Evolutionary conservation across 352 stramenopile species (phyloP), one percentile per base, ranked within the genome.

Genomic region (Phytophthora capsici): DNA sequence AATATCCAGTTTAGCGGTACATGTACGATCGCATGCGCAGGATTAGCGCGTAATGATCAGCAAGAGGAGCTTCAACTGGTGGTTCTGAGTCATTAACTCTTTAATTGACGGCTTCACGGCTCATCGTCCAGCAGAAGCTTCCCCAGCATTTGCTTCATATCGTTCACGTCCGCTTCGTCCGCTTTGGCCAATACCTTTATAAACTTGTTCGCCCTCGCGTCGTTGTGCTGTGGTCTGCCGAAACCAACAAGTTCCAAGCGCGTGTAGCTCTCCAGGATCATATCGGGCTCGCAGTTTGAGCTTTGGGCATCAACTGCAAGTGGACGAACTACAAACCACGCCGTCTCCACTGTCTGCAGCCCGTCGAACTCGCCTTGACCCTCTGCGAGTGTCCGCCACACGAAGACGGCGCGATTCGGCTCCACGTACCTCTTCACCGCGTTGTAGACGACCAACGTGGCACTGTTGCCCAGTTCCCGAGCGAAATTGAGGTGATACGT

Each of bases 341-440:
- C 77, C 0, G 71, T 88, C 36, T 89, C 77, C 17, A 82, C 74
- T 30, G 77, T 83, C 48, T 77, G 73, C 62, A 85, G 69, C 0
- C 62, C 64, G 46, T 74, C 75, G 30, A 73, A 72, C 47, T 61
- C 47, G 19, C 69, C 55, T 25, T 75, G 67, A 26, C 75, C 69
- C 36, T 85, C 69, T 1, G 66, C 69, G 8, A 80, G 61, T 1
- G 68, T 50, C 9, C 77, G 77, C 80, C 80, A 89, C 28, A 87
- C 78, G 10, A 86, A 67, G 62, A 87, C 80, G 43, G 73, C 70
- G 7, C 80, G 73, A 12, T 78, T 54, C 1, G 20, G 20, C 23
- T 87, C 73, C 1, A 75, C 67, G 32, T 80, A 89, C 45, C 72
- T 49, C 6, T 66, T 67, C 49, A 86, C 75, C 17, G 80, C 80